Percentiles rank a stretch among this genome's conserved stretches.
Conservation (phyloP, 2,329 filamentous ascomycete genomes). For the Plectosphaerella cucumerina region DNA sequence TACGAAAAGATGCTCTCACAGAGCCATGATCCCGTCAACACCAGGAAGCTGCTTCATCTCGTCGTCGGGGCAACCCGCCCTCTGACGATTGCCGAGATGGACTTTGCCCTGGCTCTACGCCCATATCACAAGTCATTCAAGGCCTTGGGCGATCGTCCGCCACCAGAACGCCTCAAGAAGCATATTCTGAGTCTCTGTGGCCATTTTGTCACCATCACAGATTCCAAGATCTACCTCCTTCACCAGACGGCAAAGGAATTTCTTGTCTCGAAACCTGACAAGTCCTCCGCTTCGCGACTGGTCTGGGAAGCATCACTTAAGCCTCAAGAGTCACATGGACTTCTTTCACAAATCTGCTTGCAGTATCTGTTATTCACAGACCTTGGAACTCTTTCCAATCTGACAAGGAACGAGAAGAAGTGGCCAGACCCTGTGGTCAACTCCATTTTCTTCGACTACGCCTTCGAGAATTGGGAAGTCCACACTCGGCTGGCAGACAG, state of each 20-base stretch:
- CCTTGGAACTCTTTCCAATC: not conserved
- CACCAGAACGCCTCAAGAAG: not conserved
- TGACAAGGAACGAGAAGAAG: not conserved
- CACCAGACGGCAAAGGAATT: slow-evolving; percentile 27
- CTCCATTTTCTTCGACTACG: not conserved
- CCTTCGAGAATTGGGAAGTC: not conserved
- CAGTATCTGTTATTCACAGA: not conserved
- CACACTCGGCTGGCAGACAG: not conserved
- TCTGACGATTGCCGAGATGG: slow-evolving; percentile 10
- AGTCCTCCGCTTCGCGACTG: not conserved
- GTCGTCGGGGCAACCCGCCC: not conserved
- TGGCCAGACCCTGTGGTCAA: not conserved
- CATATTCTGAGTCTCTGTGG: slow-evolving; percentile 21
- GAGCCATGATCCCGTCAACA: not conserved
- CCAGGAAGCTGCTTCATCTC: not conserved
- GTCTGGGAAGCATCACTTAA: not conserved
- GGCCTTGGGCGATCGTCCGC: not conserved
- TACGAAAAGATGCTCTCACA: slow-evolving; percentile 19
- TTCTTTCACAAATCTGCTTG: not conserved
- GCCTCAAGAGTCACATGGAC: not conserved
- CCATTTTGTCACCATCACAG: slow-evolving; percentile 23
- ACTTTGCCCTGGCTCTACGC: not conserved
- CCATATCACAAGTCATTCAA: not conserved
- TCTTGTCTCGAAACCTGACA: slow-evolving; percentile 9
- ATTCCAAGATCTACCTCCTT: slow-evolving; percentile 19